Evolutionary conservation across 352 stramenopile species (phyloP), one percentile per base, ranked within the genome.

Genomic region (Phytophthora tentaculata): DNA sequence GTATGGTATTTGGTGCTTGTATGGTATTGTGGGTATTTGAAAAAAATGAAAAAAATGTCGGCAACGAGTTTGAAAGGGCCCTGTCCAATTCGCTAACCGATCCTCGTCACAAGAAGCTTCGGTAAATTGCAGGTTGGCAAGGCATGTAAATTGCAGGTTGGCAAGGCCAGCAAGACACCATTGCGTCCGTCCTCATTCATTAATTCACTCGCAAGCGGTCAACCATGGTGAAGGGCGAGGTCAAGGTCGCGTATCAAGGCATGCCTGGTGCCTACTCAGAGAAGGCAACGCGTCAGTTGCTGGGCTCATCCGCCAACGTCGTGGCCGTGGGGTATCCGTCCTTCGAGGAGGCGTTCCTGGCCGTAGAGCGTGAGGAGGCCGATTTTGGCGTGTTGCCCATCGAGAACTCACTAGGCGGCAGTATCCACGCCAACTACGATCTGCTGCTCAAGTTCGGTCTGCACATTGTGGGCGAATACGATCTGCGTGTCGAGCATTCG

Each of bases 371-470:
- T 45, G 89, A 92, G 14, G 93, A 98, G 67, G 94, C 85, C 47
- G 92, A 98, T 69, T 99, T 98, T 78, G 96, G 87, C 7, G 88
- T 98, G 48, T 62, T 99, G 10, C 96, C 97, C 14, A 97, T 99
- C 56, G 97, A 99, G 81, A 99, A 99, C 78, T 97, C 91, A 39
- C 90, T 96, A 23, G 67, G 67, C 47, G 97, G 97, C 24, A 98
- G 88, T 32, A 99, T 99, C 72, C 97, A 99, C 80, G 94, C 97
- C 60, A 99, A 98, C 80, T 99, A 99, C 77, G 88, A 96, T 62
- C 68, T 96, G 53, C 60, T 94, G 61, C 81, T 94, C 56, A 89
- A 89, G 76, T 90, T 88, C 70, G 84, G 73, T 0, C 73, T 96
- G 24, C 79, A 89, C 62, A 92, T 94, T 39, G 81, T 96, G 19